Evolutionary conservation across 2,329 filamentous ascomycete genomes (phyloP), one percentile per base, ranked within the genome.

Genomic region (Aspergillus sp.): DNA sequence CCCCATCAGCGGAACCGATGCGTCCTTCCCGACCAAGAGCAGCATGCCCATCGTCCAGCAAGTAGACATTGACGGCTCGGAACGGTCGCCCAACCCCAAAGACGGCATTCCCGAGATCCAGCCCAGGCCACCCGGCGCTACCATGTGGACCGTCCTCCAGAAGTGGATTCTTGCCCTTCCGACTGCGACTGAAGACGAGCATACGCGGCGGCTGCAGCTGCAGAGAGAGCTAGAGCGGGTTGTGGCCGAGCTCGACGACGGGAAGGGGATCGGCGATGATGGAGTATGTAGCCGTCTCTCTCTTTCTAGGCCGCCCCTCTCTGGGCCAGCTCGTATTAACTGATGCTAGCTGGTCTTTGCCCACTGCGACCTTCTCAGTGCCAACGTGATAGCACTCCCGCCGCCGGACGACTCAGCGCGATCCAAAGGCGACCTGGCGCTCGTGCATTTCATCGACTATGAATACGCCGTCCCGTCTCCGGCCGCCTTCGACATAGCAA

Each of bases 401-500:
- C 39, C 34, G 40, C 37, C 43, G 33, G 54, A 57, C 26, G 47
- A 50, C 24, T 43, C 58, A 17, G 47, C 49, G 44, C 24, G 33
- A 2, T 13, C 42, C 2, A 54, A 57, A 10, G 52, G 62, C 17
- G 57, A 58, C 20, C 55, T 68, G 15, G 67, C 72, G 30, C 69
- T 63, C 2, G 80, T 89, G 34, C 75, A 75, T 53, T 96, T 98
- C 63, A 98, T 98, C 58, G 91, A 98, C 64, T 98, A 96, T 67
- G 91, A 98, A 61, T 98, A 98, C 61, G 86, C 88, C 10, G 91
- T 86, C 4, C 88, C 91, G 2, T 89, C 88, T 1, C 89, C 89
- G 1, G 86, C 88, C 3, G 88, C 89, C 2, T 98, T 98, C 61
- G 91, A 98, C 58, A 79, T 98, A 47, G 82, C 89, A 31, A 98